These are phyloP conservation scores for Apocynum venetum DNA, from an alignment of 257 asterid species.

Conservation along the genomic window DNA sequence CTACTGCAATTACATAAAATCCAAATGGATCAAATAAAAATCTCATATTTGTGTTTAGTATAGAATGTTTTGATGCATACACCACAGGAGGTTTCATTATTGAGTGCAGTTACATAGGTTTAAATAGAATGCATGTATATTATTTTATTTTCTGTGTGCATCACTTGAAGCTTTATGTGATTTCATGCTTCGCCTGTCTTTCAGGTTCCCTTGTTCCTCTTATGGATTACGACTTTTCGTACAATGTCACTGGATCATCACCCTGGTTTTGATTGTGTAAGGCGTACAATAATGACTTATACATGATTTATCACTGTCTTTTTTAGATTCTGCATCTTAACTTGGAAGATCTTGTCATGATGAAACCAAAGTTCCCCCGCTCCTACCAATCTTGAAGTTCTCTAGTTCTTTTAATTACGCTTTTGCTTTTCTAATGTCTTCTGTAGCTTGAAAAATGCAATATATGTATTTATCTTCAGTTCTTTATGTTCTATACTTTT, in stretches of 20 bases:
- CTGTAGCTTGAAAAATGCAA: background rate
- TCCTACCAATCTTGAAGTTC: background rate
- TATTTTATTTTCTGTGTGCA: background rate
- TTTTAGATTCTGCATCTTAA: background rate
- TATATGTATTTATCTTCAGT: background rate
- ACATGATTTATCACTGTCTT: background rate
- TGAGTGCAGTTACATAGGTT: background rate
- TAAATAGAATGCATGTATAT: background rate
- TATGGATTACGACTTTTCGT: slow-evolving; percentile 66
- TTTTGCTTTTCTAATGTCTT: background rate
- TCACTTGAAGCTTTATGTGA: background rate
- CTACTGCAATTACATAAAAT: background rate
- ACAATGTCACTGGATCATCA: slow-evolving; percentile 83
- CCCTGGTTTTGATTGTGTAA: slow-evolving; percentile 93
- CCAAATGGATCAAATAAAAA: background rate
- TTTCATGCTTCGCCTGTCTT: slow-evolving; percentile 21
- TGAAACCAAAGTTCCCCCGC: background rate
- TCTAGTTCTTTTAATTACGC: background rate
- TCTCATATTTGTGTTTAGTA: background rate
- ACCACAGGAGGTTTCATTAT: background rate
- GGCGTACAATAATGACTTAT: slow-evolving; percentile 24
- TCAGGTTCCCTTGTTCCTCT: slow-evolving; percentile 80
- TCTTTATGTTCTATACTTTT: background rate
- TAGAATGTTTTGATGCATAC: background rate
- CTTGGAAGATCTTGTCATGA: background rate